Percentiles rank a stretch among this genome's conserved stretches.
These are phyloP conservation scores for Solanum sejunctum DNA, from an alignment of 257 asterid genomes.

Conservation along the genomic window DNA sequence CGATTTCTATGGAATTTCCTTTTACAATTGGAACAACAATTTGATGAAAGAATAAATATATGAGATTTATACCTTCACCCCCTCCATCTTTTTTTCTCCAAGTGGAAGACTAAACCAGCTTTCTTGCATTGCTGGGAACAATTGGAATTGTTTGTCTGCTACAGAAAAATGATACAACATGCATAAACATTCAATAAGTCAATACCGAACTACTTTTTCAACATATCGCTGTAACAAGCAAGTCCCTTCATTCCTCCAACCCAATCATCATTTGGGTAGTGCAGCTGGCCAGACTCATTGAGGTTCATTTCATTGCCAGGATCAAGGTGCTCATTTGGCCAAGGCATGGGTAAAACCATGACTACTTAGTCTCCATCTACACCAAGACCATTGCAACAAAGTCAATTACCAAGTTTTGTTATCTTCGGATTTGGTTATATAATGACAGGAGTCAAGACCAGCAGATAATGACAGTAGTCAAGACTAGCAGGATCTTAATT, in stretches of 20 bases:
- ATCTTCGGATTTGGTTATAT: background rate
- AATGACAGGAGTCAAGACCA: background rate
- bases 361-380: slow-evolving; percentile 30
- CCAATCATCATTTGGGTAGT: background rate
- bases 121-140: slow-evolving; percentile 3
- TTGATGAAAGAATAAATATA: background rate
- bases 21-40: background rate
- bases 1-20: background rate
- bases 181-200: background rate
- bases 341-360: background rate
- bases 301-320: background rate
- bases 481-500: background rate
- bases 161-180: background rate
- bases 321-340: background rate
- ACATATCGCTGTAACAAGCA: background rate
- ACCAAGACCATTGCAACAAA: background rate
- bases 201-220: background rate
- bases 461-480: background rate
- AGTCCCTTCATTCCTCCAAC: background rate
- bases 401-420: background rate
- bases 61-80: background rate
- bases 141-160: background rate
- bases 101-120: slow-evolving; percentile 10
- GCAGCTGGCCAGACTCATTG: background rate
- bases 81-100: background rate